A percentile compares a stretch with the other conserved stretches of the same genome.
Conservation (phyloP, 192 early-diverging fungal species). For the Gorgonomyces haynaldii region DNA sequence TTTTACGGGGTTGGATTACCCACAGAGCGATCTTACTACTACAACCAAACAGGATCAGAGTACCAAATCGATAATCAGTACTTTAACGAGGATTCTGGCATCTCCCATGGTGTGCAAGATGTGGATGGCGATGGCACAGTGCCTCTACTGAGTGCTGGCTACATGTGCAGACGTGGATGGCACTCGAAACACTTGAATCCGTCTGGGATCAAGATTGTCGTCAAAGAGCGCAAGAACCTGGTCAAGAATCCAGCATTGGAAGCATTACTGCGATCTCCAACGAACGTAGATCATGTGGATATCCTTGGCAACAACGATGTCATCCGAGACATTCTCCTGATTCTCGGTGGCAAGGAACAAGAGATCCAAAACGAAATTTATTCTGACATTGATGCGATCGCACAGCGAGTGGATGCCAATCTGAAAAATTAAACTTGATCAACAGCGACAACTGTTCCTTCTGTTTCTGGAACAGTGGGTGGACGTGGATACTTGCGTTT, state of each 20-base stretch:
- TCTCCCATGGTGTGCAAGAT: constrained; percentile 57
- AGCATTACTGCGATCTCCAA: constrained; percentile 48
- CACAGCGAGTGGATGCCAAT: too few species aligned
- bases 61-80: background rate
- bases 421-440: too few species aligned
- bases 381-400: constrained; percentile 9
- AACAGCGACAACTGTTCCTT: too few species aligned
- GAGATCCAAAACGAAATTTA: constrained; percentile 2
- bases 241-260: constrained; percentile 47
- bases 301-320: constrained; percentile 61
- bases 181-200: constrained; percentile 73
- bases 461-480: too few species aligned
- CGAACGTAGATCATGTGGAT: constrained; percentile 75
- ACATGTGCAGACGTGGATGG: constrained; percentile 84
- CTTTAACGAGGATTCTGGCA: constrained; percentile 22
- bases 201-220: constrained; percentile 50
- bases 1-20: constrained; percentile 68
- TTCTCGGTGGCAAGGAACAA: constrained; percentile 34
- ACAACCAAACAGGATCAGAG: constrained; percentile 13
- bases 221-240: constrained; percentile 70
- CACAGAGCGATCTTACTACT: constrained; percentile 79
- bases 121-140: constrained; percentile 81
- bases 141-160: constrained; percentile 71
- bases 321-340: constrained; percentile 36
- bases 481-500: too few species aligned